A percentile compares a stretch with the other conserved stretches of the same genome.
Conservation (phyloP, 1,284 basidiomycete genomes). For the Austroboletus niveus region DNA sequence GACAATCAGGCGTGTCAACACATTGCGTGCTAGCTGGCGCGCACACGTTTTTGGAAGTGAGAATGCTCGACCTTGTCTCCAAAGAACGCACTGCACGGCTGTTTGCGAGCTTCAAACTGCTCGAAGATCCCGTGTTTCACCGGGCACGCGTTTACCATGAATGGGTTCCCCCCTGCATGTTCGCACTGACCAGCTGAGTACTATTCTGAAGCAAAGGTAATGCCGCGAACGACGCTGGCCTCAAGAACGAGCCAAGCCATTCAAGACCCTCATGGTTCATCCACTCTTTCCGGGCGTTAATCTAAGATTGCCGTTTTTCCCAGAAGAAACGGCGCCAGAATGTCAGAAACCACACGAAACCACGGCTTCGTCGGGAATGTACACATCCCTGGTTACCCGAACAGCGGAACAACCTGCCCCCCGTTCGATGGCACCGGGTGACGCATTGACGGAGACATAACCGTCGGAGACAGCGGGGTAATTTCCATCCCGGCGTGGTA, state of each 20-base stretch:
- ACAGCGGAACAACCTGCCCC: slow-evolving; percentile 3
- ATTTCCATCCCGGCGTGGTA: slow-evolving; percentile 4
- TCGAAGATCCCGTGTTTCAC: slow-evolving; percentile 12
- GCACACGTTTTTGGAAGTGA: slow-evolving; percentile 22
- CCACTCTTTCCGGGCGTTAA: slow-evolving; percentile 8
- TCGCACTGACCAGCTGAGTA: background rate
- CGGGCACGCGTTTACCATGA: slow-evolving; percentile 2
- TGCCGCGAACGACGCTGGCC: background rate
- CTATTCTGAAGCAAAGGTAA: background rate
- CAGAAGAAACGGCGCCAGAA: slow-evolving; percentile 7
- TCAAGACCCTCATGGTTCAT: background rate
- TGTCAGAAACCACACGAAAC: slow-evolving; percentile 13
- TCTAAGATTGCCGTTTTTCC: slow-evolving; percentile 20
- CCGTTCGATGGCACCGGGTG: background rate
- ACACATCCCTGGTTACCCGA: slow-evolving; percentile 22
- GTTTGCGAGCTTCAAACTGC: slow-evolving; percentile 12
- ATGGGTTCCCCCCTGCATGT: slow-evolving; percentile 1
- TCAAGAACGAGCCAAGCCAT: background rate
- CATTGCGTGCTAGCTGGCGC: background rate
- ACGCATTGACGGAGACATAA: slow-evolving; percentile 6
- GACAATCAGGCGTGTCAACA: slow-evolving; percentile 15
- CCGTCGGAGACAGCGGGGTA: slow-evolving; percentile 10
- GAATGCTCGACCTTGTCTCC: slow-evolving; percentile 7
- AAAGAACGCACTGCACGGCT: slow-evolving; percentile 5
- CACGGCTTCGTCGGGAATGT: slow-evolving; percentile 16